Conservation (phyloP, 1,139 yeast genomes). For the Geotrichum fermentans region DNA sequence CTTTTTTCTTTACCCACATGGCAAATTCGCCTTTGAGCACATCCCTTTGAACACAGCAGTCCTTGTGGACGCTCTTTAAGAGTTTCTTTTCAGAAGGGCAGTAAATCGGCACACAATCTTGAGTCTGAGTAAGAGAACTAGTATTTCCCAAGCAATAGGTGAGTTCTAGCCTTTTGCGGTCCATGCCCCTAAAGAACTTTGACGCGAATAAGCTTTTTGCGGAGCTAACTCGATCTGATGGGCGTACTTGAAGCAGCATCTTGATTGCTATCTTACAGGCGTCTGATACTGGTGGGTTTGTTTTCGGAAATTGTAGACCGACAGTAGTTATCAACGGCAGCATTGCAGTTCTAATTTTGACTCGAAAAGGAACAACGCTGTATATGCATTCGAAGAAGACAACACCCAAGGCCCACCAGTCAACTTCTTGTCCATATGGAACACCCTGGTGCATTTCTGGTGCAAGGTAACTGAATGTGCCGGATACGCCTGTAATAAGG, state of each 20-base stretch:
- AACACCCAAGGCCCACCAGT: constrained; percentile 92
- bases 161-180: constrained; percentile 20
- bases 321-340: constrained; percentile 11
- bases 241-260: constrained; percentile 25
- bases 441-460: constrained; percentile 72
- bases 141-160: background rate
- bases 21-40: constrained; percentile 9
- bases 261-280: constrained; percentile 29
- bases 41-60: background rate
- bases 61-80: background rate
- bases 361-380: constrained; percentile 80
- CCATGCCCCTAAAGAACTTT: constrained; percentile 25
- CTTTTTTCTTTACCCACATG: constrained; percentile 9
- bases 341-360: constrained; percentile 37
- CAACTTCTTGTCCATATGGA: constrained; percentile 69
- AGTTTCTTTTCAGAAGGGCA: background rate
- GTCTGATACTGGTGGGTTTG: constrained; percentile 27
- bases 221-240: constrained; percentile 24
- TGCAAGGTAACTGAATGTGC: constrained; percentile 87
- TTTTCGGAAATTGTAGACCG: constrained; percentile 21
- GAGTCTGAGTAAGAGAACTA: background rate
- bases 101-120: constrained; percentile 1
- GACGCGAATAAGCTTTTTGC: constrained; percentile 23
- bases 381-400: constrained; percentile 76
- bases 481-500: constrained; percentile 57